Evolutionary conservation across 2,329 filamentous ascomycete genomes (phyloP).

Genomic region (Pyricularia grisea): DNA sequence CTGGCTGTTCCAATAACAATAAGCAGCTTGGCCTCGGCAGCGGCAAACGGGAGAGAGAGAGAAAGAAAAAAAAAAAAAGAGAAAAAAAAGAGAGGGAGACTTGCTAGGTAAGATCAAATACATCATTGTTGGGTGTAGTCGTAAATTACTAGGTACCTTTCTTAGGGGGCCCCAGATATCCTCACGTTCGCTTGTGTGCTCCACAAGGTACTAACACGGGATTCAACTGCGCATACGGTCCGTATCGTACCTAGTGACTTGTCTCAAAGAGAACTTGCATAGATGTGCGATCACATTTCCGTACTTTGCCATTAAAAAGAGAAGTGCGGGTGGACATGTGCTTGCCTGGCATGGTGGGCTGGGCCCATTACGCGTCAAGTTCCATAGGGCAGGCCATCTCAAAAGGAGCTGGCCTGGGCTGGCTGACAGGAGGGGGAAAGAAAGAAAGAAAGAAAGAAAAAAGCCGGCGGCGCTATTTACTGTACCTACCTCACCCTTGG

Average conservation of each 20-base stretch:
- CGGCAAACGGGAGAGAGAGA: not conserved
- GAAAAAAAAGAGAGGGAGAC: not conserved
- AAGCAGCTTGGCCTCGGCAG: not conserved
- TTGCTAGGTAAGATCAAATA: not conserved
- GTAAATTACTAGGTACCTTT: not conserved
- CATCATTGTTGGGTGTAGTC: not conserved
- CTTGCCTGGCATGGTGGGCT: not conserved
- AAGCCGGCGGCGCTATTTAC: not conserved
- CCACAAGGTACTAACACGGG: not conserved
- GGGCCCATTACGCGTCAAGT: not conserved
- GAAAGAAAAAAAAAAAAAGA: too few relatives aligned
- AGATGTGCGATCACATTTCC: not conserved
- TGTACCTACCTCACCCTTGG: not conserved
- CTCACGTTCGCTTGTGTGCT: not conserved
- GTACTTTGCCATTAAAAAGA: not conserved
- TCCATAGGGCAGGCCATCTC: not conserved
- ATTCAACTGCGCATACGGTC: not conserved
- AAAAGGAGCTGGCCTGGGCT: too few relatives aligned
- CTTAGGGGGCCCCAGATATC: not conserved
- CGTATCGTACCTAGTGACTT: not conserved
- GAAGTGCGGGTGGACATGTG: not conserved
- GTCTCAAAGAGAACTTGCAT: not conserved
- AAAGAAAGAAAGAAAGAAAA: too few relatives aligned
- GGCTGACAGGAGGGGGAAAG: too few relatives aligned
- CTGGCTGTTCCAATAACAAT: not conserved